These are phyloP conservation scores for Berberis vulgaris DNA, from an alignment of 164 flowering plant species.

Conservation along the genomic window DNA sequence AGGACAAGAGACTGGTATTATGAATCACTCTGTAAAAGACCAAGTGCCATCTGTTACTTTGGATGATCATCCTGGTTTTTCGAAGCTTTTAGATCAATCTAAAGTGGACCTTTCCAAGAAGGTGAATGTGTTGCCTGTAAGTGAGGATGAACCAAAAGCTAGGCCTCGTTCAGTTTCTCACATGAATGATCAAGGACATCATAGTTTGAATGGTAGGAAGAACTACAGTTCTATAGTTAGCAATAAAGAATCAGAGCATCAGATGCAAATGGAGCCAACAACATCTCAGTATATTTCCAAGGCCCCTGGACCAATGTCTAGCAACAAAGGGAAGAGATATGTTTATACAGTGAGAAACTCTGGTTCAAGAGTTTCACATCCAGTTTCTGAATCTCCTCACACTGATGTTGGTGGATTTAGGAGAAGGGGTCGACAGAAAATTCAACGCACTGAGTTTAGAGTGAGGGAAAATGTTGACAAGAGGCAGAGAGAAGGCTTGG, in stretches of 20 bases:
- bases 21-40: constrained; percentile 18
- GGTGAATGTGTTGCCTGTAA: constrained; percentile 15
- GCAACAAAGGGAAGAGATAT: constrained; percentile 45
- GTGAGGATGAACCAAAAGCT: constrained; percentile 12
- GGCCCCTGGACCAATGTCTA: constrained; percentile 32
- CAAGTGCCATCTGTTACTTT: constrained; percentile 13
- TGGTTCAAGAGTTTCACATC: constrained; percentile 31
- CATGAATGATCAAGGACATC: constrained; percentile 18
- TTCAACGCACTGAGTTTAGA: constrained; percentile 65
- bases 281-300: constrained; percentile 23
- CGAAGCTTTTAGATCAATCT: constrained; percentile 25
- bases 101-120: constrained; percentile 11
- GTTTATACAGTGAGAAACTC: constrained; percentile 41
- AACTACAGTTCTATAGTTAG: constrained; percentile 17
- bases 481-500: constrained; percentile 28
- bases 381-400: constrained; percentile 30
- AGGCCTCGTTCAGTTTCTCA: constrained; percentile 16
- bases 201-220: constrained; percentile 16
- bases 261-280: constrained; percentile 16
- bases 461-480: constrained; percentile 52
- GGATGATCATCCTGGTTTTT: constrained; percentile 24
- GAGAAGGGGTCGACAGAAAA: constrained; percentile 45
- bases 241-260: constrained; percentile 26
- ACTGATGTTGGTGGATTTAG: constrained; percentile 44
- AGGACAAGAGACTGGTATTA: constrained; percentile 23